These are phyloP conservation scores for Ramularia collo-cygni DNA, from an alignment of 2,329 filamentous ascomycete genomes.

Conservation along the genomic window DNA sequence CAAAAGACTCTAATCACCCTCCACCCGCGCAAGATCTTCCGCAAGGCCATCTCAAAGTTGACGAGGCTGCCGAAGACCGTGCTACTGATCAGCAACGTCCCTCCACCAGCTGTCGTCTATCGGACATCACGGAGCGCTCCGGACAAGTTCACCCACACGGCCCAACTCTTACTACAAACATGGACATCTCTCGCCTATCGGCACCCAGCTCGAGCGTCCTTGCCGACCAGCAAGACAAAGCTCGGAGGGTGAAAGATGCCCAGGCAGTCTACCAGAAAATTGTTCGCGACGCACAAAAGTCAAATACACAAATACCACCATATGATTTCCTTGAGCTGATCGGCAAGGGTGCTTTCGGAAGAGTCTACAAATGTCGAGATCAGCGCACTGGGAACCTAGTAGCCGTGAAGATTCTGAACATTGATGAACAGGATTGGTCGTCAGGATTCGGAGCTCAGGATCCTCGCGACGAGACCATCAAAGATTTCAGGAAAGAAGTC, in stretches of 20 bases:
- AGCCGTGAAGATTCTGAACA: slow-evolving; percentile 76
- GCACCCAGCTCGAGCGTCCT: slow-evolving; percentile 15
- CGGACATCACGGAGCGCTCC: too few relatives aligned
- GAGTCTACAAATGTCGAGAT: slow-evolving; percentile 60
- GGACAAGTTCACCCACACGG: too few relatives aligned
- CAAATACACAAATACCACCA: slow-evolving; percentile 54
- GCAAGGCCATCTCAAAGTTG: too few relatives aligned
- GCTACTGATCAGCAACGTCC: too few relatives aligned
- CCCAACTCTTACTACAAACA: slow-evolving; percentile 9
- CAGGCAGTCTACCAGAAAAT: slow-evolving; percentile 61
- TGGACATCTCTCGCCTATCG: slow-evolving; percentile 25
- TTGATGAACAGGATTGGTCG: slow-evolving; percentile 63
- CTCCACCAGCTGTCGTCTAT: too few relatives aligned
- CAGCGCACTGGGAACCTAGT: slow-evolving; percentile 48
- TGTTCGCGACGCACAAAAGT: slow-evolving; percentile 54
- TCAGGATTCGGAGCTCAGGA: slow-evolving; percentile 47
- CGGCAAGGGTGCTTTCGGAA: slow-evolving; percentile 67
- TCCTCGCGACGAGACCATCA: slow-evolving; percentile 47
- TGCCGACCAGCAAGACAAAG: slow-evolving; percentile 17
- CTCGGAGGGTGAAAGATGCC: slow-evolving; percentile 52
- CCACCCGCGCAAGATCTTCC: too few relatives aligned
- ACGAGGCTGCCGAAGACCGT: too few relatives aligned
- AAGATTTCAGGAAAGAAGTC: slow-evolving; percentile 55
- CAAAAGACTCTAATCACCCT: too few relatives aligned
- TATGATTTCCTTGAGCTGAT: slow-evolving; percentile 67